These are phyloP conservation scores for Macrocybe gigantea DNA, from an alignment of 768 basidiomycete species.

Conservation along the genomic window DNA sequence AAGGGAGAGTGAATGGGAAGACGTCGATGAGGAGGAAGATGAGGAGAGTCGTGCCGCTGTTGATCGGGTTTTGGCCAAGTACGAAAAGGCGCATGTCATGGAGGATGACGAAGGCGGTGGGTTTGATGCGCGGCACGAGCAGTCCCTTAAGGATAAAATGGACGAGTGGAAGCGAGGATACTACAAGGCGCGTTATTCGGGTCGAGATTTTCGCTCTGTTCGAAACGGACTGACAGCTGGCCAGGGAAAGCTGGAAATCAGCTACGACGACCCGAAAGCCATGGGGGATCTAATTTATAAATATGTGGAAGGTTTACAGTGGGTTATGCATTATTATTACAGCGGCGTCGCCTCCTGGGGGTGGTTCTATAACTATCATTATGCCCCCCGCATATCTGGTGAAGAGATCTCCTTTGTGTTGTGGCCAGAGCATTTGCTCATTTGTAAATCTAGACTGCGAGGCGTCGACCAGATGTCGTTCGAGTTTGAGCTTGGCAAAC, in stretches of 20 bases:
- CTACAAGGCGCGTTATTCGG: slow-evolving; percentile 58
- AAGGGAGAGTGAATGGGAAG: slow-evolving; percentile 34
- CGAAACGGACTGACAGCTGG: not conserved
- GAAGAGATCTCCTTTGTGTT: slow-evolving; percentile 12
- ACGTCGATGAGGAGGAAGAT: slow-evolving; percentile 58
- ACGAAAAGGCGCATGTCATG: slow-evolving; percentile 74
- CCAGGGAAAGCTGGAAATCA: slow-evolving; percentile 84
- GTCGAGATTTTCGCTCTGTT: not conserved
- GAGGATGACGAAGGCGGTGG: slow-evolving; percentile 67
- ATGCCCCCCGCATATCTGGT: slow-evolving; percentile 96
- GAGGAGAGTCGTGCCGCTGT: slow-evolving; percentile 70
- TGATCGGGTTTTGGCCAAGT: slow-evolving; percentile 81
- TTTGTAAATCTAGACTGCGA: slow-evolving; percentile 35
- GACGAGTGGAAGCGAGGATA: slow-evolving; percentile 88
- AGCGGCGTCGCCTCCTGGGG: slow-evolving; percentile 96
- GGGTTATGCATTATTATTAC: slow-evolving; percentile 99
- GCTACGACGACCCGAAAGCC: slow-evolving; percentile 60
- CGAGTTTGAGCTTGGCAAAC: slow-evolving; percentile 77
- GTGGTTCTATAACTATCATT: slow-evolving; percentile 99
- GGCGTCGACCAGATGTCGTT: slow-evolving; percentile 83
- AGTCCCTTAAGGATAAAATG: slow-evolving; percentile 76
- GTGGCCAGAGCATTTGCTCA: not conserved
- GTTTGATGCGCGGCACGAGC: slow-evolving; percentile 76
- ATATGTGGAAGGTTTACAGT: slow-evolving; percentile 93
- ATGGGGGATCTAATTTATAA: slow-evolving; percentile 69